Percentiles rank a stretch among this genome's conserved stretches.
Conservation (phyloP, 2,329 filamentous ascomycete species). For the Aspergillus felis region DNA sequence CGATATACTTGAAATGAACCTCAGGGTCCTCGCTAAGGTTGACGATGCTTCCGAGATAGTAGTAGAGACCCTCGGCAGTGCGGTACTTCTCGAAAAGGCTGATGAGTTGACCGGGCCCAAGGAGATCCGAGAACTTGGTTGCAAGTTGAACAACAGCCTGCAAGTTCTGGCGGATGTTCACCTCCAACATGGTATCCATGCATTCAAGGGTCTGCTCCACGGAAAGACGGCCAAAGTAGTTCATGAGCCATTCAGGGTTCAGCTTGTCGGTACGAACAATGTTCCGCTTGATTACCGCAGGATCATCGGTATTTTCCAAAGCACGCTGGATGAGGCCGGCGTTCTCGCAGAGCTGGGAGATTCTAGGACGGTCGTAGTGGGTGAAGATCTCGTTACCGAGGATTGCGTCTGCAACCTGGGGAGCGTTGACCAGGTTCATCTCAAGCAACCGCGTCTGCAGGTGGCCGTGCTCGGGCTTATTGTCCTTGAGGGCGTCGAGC, state of each 20-base stretch:
- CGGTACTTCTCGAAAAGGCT: conserved; percentile 97
- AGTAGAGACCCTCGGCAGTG: conserved; percentile 94
- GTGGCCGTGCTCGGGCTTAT: conserved; percentile 87
- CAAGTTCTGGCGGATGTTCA: conserved; percentile 95
- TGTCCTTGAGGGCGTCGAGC: conserved; percentile 90
- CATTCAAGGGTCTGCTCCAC: conserved; percentile 94
- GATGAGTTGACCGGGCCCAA: conserved; percentile 82
- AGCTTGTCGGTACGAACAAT: conserved; percentile 79
- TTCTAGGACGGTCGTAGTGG: conserved; percentile 86
- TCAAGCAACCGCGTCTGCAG: conserved; percentile 92
- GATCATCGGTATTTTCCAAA: conserved; percentile 91
- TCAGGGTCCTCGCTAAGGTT: conserved; percentile 94
- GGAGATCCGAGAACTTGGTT: conserved; percentile 94
- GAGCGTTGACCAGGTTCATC: conserved; percentile 96
- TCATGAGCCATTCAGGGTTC: conserved; percentile 84
- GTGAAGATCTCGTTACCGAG: conserved; percentile 98
- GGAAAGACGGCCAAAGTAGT: conserved; percentile 89
- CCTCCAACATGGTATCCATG: conserved; percentile 91
- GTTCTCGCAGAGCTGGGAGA: conserved; percentile 89
- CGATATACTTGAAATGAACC: conserved; percentile 99
- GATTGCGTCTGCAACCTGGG: conserved; percentile 96
- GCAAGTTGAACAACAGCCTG: conserved; percentile 92
- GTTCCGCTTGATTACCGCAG: conserved; percentile 84
- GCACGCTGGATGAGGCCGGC: conserved; percentile 83
- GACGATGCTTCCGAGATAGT: conserved; percentile 96